Evolutionary conservation across 495 filamentous ascomycete genomes (phyloP).

Genomic region (Hyphodiscus hymeniophilus): DNA sequence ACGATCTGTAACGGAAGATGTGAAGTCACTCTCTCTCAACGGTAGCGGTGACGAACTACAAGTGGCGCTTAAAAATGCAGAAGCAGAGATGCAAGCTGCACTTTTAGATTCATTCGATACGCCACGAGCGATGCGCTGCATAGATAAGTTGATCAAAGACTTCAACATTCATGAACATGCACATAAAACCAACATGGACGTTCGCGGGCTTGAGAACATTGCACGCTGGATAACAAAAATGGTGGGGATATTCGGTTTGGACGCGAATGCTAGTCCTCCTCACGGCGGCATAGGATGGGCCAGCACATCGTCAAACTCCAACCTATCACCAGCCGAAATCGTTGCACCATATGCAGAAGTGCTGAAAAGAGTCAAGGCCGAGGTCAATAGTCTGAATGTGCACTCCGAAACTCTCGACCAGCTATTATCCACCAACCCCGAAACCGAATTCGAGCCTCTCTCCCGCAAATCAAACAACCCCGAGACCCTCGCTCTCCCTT

Average conservation of each 20-base stretch:
- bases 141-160: conserved; percentile 66
- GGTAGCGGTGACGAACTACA: conserved; percentile 22
- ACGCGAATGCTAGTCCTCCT: conserved; percentile 50
- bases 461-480: conserved; percentile 31
- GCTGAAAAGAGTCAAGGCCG: conserved; percentile 29
- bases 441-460: conserved; percentile 34
- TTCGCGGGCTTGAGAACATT: conserved; percentile 47
- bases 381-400: conserved; percentile 27
- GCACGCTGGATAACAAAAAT: conserved; percentile 79
- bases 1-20: conserved; percentile 17
- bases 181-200: conserved; percentile 37
- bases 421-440: conserved; percentile 24
- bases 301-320: conserved; percentile 50
- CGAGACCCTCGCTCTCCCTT: conserved; percentile 51
- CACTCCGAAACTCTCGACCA: conserved; percentile 21
- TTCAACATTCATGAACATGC: conserved; percentile 62
- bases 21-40: conserved; percentile 4
- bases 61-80: conserved; percentile 49
- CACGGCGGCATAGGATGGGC: conserved; percentile 72
- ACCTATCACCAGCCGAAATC: conserved; percentile 32
- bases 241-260: conserved; percentile 78
- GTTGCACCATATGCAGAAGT: conserved; percentile 37
- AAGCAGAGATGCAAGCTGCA: conserved; percentile 54
- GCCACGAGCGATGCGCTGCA: conserved; percentile 59
- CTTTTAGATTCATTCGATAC: conserved; percentile 91